Percentiles rank a stretch among this genome's conserved stretches.
Conservation (phyloP, 2,329 filamentous ascomycete species). For the Pseudocercospora eumusae region DNA sequence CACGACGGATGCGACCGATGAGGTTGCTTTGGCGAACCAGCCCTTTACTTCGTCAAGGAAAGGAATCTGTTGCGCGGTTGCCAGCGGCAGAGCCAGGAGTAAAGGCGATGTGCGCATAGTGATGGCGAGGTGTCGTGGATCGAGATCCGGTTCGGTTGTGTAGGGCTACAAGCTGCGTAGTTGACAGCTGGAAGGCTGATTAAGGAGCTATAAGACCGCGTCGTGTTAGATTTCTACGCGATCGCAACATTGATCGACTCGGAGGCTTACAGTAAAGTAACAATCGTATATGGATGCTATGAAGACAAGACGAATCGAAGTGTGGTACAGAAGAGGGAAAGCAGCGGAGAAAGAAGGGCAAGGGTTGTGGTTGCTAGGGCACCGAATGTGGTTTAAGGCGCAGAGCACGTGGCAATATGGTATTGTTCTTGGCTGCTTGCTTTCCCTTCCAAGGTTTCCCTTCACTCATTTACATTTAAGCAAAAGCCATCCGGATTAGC, state of each 20-base stretch:
- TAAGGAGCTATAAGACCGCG: background rate
- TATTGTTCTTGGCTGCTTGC: background rate
- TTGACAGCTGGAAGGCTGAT: conserved; percentile 8
- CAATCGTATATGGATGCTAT: conserved; percentile 1
- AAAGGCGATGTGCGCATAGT: conserved; percentile 57
- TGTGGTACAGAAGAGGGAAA: background rate
- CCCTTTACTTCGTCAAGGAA: conserved; percentile 63
- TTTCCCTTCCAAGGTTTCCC: background rate
- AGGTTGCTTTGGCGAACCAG: conserved; percentile 57
- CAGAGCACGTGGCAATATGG: background rate
- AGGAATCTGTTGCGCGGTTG: conserved; percentile 59
- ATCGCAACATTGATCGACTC: background rate
- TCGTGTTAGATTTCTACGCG: background rate
- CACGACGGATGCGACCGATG: conserved; percentile 57
- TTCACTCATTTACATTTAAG: too few species aligned
- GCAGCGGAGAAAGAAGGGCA: conserved; percentile 1
- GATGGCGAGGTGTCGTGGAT: conserved; percentile 3
- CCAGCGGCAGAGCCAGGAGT: conserved; percentile 54
- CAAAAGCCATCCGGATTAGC: background rate
- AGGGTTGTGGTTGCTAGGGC: background rate
- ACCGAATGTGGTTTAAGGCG: background rate
- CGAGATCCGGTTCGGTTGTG: background rate
- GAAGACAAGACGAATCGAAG: conserved; percentile 7
- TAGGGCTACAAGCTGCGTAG: background rate
- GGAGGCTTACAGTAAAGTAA: background rate